Evolutionary conservation across 768 basidiomycete species (phyloP).

Genomic region (Leccinum broughii): DNA sequence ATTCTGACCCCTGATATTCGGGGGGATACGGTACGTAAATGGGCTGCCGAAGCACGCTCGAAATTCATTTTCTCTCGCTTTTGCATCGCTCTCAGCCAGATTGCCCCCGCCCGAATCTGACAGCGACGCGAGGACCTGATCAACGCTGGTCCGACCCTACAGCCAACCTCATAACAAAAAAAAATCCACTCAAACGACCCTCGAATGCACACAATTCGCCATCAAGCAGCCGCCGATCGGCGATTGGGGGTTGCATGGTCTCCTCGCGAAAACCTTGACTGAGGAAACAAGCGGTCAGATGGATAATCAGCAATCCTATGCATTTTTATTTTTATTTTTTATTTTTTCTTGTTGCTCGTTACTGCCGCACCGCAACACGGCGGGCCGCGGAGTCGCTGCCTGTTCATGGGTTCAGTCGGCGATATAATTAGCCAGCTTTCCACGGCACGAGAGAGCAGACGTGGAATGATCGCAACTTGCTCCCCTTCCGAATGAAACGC

Average conservation of each 20-base stretch:
- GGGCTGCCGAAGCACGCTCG: slow-evolving; percentile 28
- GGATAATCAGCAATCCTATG: slow-evolving; percentile 6
- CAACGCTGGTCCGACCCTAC: slow-evolving; percentile 8
- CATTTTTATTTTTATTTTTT: not conserved
- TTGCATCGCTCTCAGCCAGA: slow-evolving; percentile 26
- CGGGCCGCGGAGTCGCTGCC: slow-evolving; percentile 31
- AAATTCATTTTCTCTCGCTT: slow-evolving; percentile 37
- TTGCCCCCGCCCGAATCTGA: slow-evolving; percentile 19
- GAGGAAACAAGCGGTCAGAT: slow-evolving; percentile 1
- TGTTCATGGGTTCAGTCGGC: slow-evolving; percentile 30
- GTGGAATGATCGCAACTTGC: slow-evolving; percentile 9
- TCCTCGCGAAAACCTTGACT: slow-evolving; percentile 22
- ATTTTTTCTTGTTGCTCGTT: slow-evolving; percentile 1
- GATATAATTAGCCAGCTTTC: slow-evolving; percentile 31
- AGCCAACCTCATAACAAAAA: not conserved
- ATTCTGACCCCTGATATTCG: slow-evolving; percentile 58
- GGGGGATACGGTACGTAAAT: slow-evolving; percentile 65
- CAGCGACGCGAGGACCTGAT: slow-evolving; percentile 15
- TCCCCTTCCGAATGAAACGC: slow-evolving; percentile 18
- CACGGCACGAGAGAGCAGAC: slow-evolving; percentile 15
- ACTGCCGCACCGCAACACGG: slow-evolving; percentile 1
- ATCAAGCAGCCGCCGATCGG: slow-evolving; percentile 27
- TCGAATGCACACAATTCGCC: slow-evolving; percentile 6
- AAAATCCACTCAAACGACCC: slow-evolving; percentile 3
- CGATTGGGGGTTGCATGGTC: slow-evolving; percentile 31